Conservation (phyloP, 108 stramenopile species). For the Fragilaria radians region DNA sequence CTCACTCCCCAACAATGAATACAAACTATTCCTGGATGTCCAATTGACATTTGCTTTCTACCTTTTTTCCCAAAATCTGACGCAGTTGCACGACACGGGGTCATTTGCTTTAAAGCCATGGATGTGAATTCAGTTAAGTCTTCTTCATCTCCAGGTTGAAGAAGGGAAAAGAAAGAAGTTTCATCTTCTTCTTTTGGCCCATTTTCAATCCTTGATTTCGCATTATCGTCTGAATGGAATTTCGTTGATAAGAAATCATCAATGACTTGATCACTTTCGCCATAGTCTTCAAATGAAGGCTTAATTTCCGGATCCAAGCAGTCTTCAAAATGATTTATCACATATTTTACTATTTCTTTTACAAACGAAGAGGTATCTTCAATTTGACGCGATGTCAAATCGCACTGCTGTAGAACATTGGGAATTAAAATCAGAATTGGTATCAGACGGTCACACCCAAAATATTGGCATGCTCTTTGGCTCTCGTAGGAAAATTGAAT, state of each 20-base stretch:
- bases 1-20: conserved; percentile 34
- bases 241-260: conserved; percentile 6
- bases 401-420: conserved; percentile 18
- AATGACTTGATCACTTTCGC: conserved; percentile 4
- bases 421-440: conserved; percentile 31
- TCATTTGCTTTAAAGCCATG: conserved; percentile 28
- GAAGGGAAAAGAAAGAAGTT: neutral
- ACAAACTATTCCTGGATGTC: conserved; percentile 34
- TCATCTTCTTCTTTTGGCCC: neutral
- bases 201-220: neutral
- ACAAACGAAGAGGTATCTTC: conserved; percentile 13
- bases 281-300: conserved; percentile 31
- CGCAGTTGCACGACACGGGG: conserved; percentile 20
- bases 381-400: conserved; percentile 18
- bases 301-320: conserved; percentile 14
- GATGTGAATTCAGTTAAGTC: conserved; percentile 34
- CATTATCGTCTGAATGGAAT: neutral
- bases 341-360: conserved; percentile 22
- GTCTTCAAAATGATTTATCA: conserved; percentile 8
- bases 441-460: conserved; percentile 24
- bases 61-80: conserved; percentile 20
- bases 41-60: conserved; percentile 17
- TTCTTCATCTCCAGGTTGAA: conserved; percentile 16
- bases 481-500: neutral
- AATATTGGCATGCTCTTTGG: conserved; percentile 1